Evolutionary conservation across 2,329 filamentous ascomycete genomes (phyloP).

Genomic region (Trichophyton equinum): DNA sequence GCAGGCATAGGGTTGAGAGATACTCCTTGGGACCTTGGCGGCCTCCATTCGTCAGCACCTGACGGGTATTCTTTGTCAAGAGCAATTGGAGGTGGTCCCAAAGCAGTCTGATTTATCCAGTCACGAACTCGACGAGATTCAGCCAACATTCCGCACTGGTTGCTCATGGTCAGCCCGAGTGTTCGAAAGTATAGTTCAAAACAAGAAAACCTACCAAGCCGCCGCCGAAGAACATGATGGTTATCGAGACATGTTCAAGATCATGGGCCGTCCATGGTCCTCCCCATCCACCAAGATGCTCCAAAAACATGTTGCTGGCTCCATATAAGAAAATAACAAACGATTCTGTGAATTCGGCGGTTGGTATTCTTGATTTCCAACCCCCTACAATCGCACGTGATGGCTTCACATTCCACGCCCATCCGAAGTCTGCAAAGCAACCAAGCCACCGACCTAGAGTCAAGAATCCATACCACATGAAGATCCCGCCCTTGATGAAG

Average conservation of each 20-base stretch:
- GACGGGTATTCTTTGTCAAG: slow-evolving; percentile 10
- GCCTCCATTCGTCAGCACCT: slow-evolving; percentile 40
- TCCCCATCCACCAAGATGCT: slow-evolving; percentile 67
- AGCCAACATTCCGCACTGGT: slow-evolving; percentile 66
- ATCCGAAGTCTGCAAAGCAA: slow-evolving; percentile 78
- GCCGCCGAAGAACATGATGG: slow-evolving; percentile 84
- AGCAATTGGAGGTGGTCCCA: slow-evolving; percentile 1
- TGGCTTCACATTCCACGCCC: slow-evolving; percentile 88
- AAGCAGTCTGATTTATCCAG: slow-evolving; percentile 31
- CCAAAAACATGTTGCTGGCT: slow-evolving; percentile 78
- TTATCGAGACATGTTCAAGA: slow-evolving; percentile 84
- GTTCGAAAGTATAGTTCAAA: slow-evolving; percentile 6
- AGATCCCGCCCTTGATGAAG: slow-evolving; percentile 87
- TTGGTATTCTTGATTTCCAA: slow-evolving; percentile 52
- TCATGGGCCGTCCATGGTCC: slow-evolving; percentile 63
- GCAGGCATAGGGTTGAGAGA: slow-evolving; percentile 82
- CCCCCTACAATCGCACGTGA: slow-evolving; percentile 42
- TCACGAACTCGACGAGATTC: slow-evolving; percentile 60
- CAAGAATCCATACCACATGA: slow-evolving; percentile 83
- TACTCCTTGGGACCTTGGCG: slow-evolving; percentile 56
- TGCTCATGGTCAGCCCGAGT: slow-evolving; percentile 8
- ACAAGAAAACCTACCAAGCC: slow-evolving; percentile 49
- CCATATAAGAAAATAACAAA: slow-evolving; percentile 85
- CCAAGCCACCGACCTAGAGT: slow-evolving; percentile 84
- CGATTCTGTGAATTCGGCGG: slow-evolving; percentile 81